These are phyloP conservation scores for Anthostomella pinea DNA, from an alignment of 2,329 filamentous ascomycete species.

Conservation along the genomic window DNA sequence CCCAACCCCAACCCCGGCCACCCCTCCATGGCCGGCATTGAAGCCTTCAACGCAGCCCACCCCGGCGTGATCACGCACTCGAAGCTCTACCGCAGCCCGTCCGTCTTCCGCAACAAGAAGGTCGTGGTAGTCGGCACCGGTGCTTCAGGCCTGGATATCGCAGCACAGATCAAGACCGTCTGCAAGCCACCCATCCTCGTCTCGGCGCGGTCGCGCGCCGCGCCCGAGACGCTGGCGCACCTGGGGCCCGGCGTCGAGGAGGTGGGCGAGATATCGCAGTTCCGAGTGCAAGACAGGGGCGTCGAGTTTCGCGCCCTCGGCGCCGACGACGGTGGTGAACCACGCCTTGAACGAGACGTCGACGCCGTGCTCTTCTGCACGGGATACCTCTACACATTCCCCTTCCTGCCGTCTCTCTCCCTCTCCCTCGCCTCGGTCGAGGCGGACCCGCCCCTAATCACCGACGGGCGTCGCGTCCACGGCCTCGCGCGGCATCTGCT, in stretches of 20 bases:
- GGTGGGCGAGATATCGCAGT: constrained; percentile 58
- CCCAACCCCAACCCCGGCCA: not conserved
- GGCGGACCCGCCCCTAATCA: constrained; percentile 52
- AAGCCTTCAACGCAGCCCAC: constrained; percentile 56
- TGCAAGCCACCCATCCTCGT: constrained; percentile 61
- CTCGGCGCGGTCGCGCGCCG: constrained; percentile 54
- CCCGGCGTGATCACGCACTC: constrained; percentile 68
- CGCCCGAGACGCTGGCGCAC: constrained; percentile 43
- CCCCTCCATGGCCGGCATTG: constrained; percentile 43
- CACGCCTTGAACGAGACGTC: no score
- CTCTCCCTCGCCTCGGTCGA: constrained; percentile 5
- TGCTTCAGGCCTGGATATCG: constrained; percentile 82
- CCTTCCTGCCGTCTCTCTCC: constrained; percentile 57
- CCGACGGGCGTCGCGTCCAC: constrained; percentile 66
- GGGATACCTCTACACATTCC: constrained; percentile 82
- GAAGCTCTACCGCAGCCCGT: constrained; percentile 72
- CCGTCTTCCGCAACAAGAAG: constrained; percentile 64
- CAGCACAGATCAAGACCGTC: constrained; percentile 65
- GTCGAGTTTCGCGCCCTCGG: constrained; percentile 59
- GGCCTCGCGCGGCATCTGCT: constrained; percentile 80
- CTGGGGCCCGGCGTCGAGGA: constrained; percentile 44
- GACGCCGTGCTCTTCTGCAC: constrained; percentile 85
- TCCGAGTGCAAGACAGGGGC: constrained; percentile 50
- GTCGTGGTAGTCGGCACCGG: constrained; percentile 82
- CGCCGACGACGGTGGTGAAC: constrained; percentile 55